A percentile compares a stretch with the other conserved stretches of the same genome.
phyloP scores from a whole-genome alignment of 2,329 filamentous ascomycete genomes.

The Fusarium torreyae region DNA sequence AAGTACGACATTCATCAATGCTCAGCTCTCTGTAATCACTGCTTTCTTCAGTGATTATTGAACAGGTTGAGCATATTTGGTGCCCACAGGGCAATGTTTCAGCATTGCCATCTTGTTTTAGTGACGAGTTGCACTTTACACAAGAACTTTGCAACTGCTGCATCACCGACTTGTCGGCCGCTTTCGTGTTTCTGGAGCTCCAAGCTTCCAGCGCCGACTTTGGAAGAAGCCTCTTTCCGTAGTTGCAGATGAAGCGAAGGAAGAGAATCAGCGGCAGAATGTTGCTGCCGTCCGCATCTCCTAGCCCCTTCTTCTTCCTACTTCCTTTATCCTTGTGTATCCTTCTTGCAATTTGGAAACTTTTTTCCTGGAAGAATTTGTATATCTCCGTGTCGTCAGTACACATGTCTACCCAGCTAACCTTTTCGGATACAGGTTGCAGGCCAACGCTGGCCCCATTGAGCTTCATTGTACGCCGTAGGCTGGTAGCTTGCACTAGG shows the following conservation, averaged over 20 bases:
- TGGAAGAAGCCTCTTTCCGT: conserved; percentile 13
- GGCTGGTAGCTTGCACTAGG: not conserved
- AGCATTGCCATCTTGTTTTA: not conserved
- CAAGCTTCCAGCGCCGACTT: not conserved
- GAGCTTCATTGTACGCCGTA: conserved; percentile 1
- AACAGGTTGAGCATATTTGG: not conserved
- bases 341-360: not conserved
- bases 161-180: not conserved
- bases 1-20: not conserved
- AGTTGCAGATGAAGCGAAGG: conserved; percentile 12
- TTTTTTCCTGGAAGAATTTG: conserved; percentile 8
- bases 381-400: not conserved
- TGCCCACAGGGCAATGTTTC: not conserved
- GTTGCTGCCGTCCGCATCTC: not conserved
- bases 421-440: not conserved
- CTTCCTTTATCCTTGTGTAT: not conserved
- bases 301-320: not conserved
- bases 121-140: not conserved
- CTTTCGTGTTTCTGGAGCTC: not conserved
- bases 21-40: too few species aligned
- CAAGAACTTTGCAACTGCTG: not conserved
- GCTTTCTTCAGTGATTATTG: too few species aligned
- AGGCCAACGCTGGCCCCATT: not conserved
- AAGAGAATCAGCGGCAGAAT: conserved; percentile 11
- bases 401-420: not conserved